Conservation (phyloP, 169 alveolate genomes). For the Eimeria tenella region DNA sequence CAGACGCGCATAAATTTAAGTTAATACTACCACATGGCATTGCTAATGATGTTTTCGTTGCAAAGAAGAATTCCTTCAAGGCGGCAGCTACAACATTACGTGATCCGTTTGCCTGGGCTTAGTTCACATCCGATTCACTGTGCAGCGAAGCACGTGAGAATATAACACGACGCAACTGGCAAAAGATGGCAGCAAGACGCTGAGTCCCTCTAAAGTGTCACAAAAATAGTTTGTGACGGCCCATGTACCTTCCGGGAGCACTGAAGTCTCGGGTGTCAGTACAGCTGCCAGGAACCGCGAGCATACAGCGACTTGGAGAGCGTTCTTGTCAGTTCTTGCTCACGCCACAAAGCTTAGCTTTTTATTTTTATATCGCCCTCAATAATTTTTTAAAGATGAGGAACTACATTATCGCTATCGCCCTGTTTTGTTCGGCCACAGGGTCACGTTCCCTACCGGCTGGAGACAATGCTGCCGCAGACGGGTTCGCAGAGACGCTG, state of each 20-base stretch:
- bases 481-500: conserved; percentile 11
- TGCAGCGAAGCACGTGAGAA: too few species aligned
- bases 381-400: conserved; percentile 40
- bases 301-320: conserved; percentile 4
- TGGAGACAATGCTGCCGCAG: conserved; percentile 46
- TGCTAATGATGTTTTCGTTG: too few species aligned
- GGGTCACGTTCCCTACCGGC: conserved; percentile 61
- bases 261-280: conserved; percentile 29
- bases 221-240: not conserved
- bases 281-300: conserved; percentile 39
- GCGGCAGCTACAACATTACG: too few species aligned
- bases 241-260: not conserved
- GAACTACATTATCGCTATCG: conserved; percentile 25
- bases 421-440: conserved; percentile 66
- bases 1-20: too few species aligned
- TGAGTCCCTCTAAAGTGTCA: not conserved
- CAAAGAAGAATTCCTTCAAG: too few species aligned
- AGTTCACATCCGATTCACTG: too few species aligned
- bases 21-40: too few species aligned
- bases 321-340: conserved; percentile 27
- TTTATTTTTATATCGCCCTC: conserved; percentile 42
- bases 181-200: too few species aligned
- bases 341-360: not conserved
- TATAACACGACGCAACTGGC: too few species aligned
- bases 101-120: too few species aligned